Evolutionary conservation across 257 asterid species (phyloP).

Genomic region (Plantago major): DNA sequence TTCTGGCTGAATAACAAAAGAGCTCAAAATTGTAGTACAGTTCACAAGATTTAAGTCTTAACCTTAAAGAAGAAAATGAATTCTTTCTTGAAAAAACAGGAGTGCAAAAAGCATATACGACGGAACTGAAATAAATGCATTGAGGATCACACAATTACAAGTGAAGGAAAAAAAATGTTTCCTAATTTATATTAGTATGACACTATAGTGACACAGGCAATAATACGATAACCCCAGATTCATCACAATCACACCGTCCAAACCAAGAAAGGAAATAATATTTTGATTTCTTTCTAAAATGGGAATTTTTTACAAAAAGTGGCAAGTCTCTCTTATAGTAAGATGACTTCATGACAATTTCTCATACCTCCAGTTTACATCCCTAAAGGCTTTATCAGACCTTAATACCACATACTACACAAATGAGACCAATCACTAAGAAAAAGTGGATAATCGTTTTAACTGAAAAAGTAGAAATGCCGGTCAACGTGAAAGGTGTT

Average conservation of each 20-base stretch:
- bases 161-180: no score
- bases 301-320: no score
- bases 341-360: neutral
- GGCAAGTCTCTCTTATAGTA: neutral
- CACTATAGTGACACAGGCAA: no score
- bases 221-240: no score
- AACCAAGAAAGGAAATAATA: constrained; percentile 1
- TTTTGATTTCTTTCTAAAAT: no score
- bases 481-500: constrained; percentile 2
- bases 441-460: constrained; percentile 8
- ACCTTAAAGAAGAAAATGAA: no score
- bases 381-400: neutral
- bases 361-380: neutral
- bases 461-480: neutral
- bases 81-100: neutral
- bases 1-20: constrained; percentile 65
- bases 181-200: no score
- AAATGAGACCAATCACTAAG: constrained; percentile 8
- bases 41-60: constrained; percentile 7
- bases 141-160: neutral
- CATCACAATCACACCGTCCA: neutral
- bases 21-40: neutral
- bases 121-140: neutral
- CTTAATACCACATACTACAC: constrained; percentile 9
- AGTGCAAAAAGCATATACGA: neutral